Evolutionary conservation across 2,329 filamentous ascomycete genomes (phyloP).

Genomic region (Cordyceps militaris): DNA sequence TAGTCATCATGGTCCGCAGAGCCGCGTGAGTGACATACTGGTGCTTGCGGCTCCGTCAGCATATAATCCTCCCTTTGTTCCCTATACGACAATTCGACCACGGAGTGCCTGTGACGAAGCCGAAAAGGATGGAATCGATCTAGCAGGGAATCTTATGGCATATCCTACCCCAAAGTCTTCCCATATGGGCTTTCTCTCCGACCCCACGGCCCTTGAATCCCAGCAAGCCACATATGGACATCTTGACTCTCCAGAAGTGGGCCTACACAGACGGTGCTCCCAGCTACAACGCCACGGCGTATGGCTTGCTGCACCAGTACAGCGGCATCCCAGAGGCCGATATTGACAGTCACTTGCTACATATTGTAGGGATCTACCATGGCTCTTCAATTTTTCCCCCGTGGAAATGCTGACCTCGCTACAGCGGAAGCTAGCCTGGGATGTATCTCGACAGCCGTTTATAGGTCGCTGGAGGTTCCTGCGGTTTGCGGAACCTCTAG

Average conservation of each 20-base stretch:
- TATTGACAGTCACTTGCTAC: slow-evolving; percentile 29
- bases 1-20: slow-evolving; percentile 7
- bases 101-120: not conserved
- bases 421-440: slow-evolving; percentile 41
- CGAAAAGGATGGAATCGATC: not conserved
- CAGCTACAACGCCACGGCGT: slow-evolving; percentile 29
- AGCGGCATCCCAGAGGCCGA: slow-evolving; percentile 30
- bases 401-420: not conserved
- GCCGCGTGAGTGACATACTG: not conserved
- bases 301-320: slow-evolving; percentile 31
- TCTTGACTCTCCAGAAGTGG: slow-evolving; percentile 29
- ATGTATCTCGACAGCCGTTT: slow-evolving; percentile 35
- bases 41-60: not conserved
- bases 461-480: slow-evolving; percentile 46
- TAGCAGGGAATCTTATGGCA: not conserved
- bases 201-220: not conserved
- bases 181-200: not conserved
- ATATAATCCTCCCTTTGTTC: not conserved
- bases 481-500: slow-evolving; percentile 32
- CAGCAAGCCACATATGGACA: slow-evolving; percentile 25
- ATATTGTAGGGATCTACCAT: slow-evolving; percentile 25
- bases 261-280: slow-evolving; percentile 31
- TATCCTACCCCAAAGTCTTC: not conserved
- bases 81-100: not conserved
- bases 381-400: not conserved